phyloP scores from a whole-genome alignment of 306 rosid genomes.

The Hippophae gyantsensis region DNA sequence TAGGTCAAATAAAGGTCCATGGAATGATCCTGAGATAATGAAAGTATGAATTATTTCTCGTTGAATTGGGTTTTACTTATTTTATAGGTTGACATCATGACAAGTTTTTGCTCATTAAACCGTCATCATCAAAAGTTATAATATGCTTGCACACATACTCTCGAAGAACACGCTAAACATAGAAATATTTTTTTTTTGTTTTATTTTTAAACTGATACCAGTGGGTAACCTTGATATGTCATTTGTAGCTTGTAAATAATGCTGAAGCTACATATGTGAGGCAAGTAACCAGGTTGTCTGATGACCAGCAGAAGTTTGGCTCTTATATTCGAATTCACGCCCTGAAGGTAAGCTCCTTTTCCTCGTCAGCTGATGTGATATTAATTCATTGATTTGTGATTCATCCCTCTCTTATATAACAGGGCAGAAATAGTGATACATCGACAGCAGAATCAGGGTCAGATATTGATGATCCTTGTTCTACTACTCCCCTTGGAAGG shows the following conservation, averaged over 20 bases:
- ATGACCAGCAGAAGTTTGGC: constrained; percentile 37
- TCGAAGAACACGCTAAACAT: no score
- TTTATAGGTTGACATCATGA: not conserved
- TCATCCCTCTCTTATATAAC: constrained; percentile 10
- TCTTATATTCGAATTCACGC: constrained; percentile 29
- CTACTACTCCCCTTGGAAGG: constrained; percentile 49
- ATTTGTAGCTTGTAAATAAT: constrained; percentile 58
- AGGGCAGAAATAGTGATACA: constrained; percentile 58
- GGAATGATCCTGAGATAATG: constrained; percentile 85
- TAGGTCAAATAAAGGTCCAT: constrained; percentile 78
- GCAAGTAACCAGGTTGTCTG: constrained; percentile 43
- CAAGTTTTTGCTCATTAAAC: not conserved
- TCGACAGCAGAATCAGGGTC: constrained; percentile 68
- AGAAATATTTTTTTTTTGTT: not conserved
- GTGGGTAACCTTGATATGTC: constrained; percentile 25
- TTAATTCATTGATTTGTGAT: constrained; percentile 5
- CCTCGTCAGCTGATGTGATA: constrained; percentile 2
- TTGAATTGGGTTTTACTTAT: not conserved
- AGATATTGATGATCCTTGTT: constrained; percentile 61
- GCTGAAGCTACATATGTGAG: constrained; percentile 61
- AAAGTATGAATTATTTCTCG: constrained; percentile 35
- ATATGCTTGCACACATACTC: no score
- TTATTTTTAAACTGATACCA: constrained; percentile 17
- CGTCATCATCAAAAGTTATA: no score
- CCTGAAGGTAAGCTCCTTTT: constrained; percentile 49